phyloP scores from a whole-genome alignment of 495 filamentous ascomycete genomes.

The Gamarada debralockiae region DNA sequence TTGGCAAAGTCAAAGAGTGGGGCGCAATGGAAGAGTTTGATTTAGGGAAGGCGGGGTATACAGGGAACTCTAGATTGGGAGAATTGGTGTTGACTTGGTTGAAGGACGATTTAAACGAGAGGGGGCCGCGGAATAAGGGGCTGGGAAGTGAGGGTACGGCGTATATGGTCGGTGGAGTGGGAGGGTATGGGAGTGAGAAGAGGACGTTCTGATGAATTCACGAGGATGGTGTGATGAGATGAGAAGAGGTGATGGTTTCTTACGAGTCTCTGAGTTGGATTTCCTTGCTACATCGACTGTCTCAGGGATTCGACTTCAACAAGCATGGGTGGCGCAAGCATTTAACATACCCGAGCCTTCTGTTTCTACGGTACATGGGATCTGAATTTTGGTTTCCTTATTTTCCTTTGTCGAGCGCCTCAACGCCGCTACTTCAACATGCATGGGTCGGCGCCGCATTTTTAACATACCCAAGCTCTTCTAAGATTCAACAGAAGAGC shows the following conservation, averaged over 20 bases:
- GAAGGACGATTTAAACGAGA: constrained; percentile 71
- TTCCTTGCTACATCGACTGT: neutral
- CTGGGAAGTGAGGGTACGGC: constrained; percentile 62
- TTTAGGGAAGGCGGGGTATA: constrained; percentile 29
- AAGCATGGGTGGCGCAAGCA: constrained; percentile 11
- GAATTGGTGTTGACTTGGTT: constrained; percentile 87
- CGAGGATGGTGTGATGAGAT: constrained; percentile 1
- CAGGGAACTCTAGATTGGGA: constrained; percentile 71
- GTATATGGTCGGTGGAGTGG: constrained; percentile 66
- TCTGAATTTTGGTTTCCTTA: no score
- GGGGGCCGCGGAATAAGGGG: constrained; percentile 69
- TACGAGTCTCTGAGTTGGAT: neutral
- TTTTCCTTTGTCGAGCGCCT: no score
- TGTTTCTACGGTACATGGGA: neutral
- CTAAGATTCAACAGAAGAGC: neutral
- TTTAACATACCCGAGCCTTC: constrained; percentile 23
- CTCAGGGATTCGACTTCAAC: neutral
- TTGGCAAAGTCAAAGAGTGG: constrained; percentile 82
- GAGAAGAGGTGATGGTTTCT: neutral
- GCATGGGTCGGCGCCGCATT: neutral
- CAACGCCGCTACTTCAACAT: no score
- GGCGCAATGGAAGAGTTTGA: constrained; percentile 56
- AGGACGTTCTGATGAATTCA: constrained; percentile 1
- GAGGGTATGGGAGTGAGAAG: constrained; percentile 73
- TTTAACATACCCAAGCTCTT: constrained; percentile 8